Evolutionary conservation across 2,329 filamentous ascomycete species (phyloP), one percentile per base, ranked within the genome.

Genomic region (Madurella mycetomatis): DNA sequence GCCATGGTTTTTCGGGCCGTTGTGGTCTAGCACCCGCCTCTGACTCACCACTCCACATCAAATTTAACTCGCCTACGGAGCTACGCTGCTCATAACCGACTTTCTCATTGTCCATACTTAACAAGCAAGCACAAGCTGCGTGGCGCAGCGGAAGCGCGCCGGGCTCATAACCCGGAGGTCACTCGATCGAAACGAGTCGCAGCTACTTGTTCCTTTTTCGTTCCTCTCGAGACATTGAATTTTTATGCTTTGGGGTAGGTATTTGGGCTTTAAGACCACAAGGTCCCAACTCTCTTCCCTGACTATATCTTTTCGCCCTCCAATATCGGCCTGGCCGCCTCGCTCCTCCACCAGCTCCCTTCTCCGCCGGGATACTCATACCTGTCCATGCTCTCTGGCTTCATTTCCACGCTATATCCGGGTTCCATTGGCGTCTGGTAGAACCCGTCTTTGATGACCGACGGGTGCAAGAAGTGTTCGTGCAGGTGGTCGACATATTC

Each of bases 361-460:
- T 86, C 79, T 65, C 86, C 81, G 8, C 90, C 90, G 1, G 90
- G 91, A 69, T 84, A 96, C 47, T 81, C 79, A 68, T 80, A 96
- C 62, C 72, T 72, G 60, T 91, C 88, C 90, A 95, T 94, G 69
- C 88, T 94, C 61, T 85, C 88, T 3, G 84, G 73, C 81, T 89
- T 92, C 90, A 96, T 95, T 82, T 96, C 90, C 2, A 96, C 91
- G 66, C 88, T 92, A 71, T 96, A 96, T 0, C 91, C 91, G 0
- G 91, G 80, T 68, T 90, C 85, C 59, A 75, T 85, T 0, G 92
- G 91, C 1, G 92, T 96, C 62, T 88, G 87, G 73, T 95, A 95
- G 72, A 90, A 94, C 4, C 91, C 92, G 62, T 91, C 85, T 73
- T 85, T 84, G 65, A 96, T 90, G 53, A 86, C 80, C 2, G 84